Evolutionary conservation across 1,284 basidiomycete species (phyloP).

Genomic region (Ceratobasidium sp.): DNA sequence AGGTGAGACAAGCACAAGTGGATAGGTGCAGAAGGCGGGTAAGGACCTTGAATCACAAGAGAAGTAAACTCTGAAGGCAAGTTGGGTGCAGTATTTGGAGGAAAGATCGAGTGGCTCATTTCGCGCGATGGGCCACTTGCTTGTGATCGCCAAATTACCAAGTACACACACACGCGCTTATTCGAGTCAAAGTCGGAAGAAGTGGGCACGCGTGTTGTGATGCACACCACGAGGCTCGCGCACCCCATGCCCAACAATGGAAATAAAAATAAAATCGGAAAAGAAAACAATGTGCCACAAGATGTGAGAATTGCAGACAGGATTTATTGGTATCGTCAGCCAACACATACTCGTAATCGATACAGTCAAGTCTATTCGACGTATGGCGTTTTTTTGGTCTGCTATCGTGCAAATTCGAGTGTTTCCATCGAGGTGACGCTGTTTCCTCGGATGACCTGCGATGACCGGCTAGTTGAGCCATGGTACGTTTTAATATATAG

Average conservation of each 20-base stretch:
- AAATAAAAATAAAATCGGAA: neutral
- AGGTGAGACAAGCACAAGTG: slow-evolving; percentile 61
- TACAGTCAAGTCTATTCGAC: slow-evolving; percentile 1
- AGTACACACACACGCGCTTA: slow-evolving; percentile 12
- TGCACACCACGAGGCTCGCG: no score
- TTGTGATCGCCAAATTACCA: neutral
- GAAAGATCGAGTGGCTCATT: slow-evolving; percentile 56
- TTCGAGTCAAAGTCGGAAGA: no score
- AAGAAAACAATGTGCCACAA: neutral
- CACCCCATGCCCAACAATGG: neutral
- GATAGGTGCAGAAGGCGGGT: slow-evolving; percentile 63
- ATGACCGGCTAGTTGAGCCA: slow-evolving; percentile 4
- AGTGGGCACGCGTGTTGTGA: no score
- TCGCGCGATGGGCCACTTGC: no score
- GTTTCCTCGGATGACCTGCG: slow-evolving; percentile 90
- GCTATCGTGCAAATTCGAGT: slow-evolving; percentile 56
- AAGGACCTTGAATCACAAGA: slow-evolving; percentile 60
- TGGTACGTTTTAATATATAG: neutral
- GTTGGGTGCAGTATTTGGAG: slow-evolving; percentile 46
- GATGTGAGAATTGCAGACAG: neutral
- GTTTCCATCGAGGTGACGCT: slow-evolving; percentile 92
- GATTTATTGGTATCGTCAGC: slow-evolving; percentile 36
- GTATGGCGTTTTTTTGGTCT: neutral
- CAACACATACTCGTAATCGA: slow-evolving; percentile 29
- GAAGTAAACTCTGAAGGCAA: slow-evolving; percentile 57